Conservation (phyloP, 2,329 filamentous ascomycete genomes). For the Ilyonectria destructans region DNA sequence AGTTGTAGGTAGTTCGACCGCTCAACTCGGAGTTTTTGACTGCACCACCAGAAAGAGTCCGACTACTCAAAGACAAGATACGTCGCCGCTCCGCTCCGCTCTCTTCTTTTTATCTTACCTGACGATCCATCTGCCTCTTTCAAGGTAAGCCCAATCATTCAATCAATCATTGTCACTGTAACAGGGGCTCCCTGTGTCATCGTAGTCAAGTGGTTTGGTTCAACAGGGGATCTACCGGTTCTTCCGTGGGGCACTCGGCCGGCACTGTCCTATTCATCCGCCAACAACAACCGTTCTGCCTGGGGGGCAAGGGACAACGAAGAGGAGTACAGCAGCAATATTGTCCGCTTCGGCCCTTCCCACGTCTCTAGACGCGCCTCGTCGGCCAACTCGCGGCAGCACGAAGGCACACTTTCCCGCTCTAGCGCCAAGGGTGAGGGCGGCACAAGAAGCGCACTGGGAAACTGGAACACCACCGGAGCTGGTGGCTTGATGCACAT, state of each 20-base stretch:
- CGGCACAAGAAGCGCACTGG: constrained; percentile 10
- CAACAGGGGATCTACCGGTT: constrained; percentile 24
- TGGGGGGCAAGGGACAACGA: not conserved
- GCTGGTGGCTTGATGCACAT: constrained; percentile 38
- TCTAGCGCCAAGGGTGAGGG: constrained; percentile 41
- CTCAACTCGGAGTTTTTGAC: not conserved
- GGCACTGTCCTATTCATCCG: constrained; percentile 20
- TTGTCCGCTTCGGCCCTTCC: constrained; percentile 34
- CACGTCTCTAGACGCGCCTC: constrained; percentile 20
- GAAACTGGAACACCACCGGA: constrained; percentile 15
- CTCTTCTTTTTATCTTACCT: not conserved
- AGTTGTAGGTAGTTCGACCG: not conserved
- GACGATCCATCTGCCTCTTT: not conserved
- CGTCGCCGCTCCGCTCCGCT: not conserved
- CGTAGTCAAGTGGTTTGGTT: constrained; percentile 17
- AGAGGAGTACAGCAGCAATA: constrained; percentile 9
- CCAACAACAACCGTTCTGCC: not conserved
- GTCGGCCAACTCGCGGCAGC: constrained; percentile 19
- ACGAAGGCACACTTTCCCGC: constrained; percentile 21
- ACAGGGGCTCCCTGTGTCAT: constrained; percentile 29
- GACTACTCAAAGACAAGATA: not conserved
- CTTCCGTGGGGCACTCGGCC: constrained; percentile 21
- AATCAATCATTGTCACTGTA: constrained; percentile 16
- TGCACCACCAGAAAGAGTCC: not conserved
- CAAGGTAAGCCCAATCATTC: constrained; percentile 5